Evolutionary conservation across 1,284 basidiomycete genomes (phyloP).

Genomic region (Trichosporon faecale): DNA sequence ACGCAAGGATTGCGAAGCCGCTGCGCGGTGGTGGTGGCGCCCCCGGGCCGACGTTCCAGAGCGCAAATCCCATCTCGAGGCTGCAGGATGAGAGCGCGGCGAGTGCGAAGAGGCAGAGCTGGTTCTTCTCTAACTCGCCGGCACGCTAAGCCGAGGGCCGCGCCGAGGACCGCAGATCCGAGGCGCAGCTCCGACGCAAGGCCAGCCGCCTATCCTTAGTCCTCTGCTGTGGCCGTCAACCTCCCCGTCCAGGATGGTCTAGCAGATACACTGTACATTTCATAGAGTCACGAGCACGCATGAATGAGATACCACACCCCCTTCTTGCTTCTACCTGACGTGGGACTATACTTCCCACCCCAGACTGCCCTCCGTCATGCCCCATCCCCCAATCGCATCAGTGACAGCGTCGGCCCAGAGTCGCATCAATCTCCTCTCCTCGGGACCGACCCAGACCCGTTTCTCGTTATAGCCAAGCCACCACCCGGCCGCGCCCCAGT

Average conservation of each 20-base stretch:
- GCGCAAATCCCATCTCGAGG: constrained; percentile 39
- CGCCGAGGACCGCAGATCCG: too few relatives aligned
- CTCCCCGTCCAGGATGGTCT: too few relatives aligned
- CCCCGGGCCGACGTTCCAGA: neutral
- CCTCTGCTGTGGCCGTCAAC: neutral
- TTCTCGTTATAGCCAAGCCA: constrained; percentile 33
- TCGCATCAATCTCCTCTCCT: constrained; percentile 41
- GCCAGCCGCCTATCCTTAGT: too few relatives aligned
- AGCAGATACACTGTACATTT: neutral
- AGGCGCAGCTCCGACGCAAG: too few relatives aligned
- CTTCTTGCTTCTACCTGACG: too few relatives aligned
- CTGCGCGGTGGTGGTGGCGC: constrained; percentile 82
- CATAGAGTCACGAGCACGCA: constrained; percentile 1
- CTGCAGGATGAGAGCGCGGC: constrained; percentile 40
- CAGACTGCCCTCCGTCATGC: constrained; percentile 38
- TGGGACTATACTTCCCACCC: constrained; percentile 43
- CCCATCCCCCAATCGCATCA: constrained; percentile 37
- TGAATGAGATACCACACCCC: neutral
- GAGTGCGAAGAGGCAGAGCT: constrained; percentile 26
- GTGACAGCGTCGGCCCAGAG: constrained; percentile 40
- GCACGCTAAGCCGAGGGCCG: neutral
- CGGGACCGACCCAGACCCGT: constrained; percentile 43
- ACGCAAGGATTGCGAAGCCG: constrained; percentile 84
- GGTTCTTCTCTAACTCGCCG: constrained; percentile 32
- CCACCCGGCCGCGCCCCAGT: constrained; percentile 33